phyloP scores from a whole-genome alignment of 192 early-diverging fungal genomes.

The Funneliformis geosporum region DNA sequence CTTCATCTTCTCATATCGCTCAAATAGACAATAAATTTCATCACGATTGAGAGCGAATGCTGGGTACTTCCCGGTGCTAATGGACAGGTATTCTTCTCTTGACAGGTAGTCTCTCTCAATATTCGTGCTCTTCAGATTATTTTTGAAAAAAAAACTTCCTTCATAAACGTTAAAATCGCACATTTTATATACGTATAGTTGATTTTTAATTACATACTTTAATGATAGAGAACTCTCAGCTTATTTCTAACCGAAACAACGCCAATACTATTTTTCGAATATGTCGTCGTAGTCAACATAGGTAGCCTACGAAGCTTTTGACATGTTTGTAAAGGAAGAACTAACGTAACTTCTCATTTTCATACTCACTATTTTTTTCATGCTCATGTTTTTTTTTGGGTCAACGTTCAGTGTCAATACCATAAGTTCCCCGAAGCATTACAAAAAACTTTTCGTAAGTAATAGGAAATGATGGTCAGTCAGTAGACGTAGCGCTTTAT shows the following conservation, averaged over 20 bases:
- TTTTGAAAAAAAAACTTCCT: neutral
- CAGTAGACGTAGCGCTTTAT: neutral
- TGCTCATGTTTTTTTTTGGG: neutral
- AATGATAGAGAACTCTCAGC: conserved; percentile 4
- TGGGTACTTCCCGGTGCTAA: too few relatives aligned
- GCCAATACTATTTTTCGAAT: neutral
- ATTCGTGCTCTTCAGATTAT: neutral
- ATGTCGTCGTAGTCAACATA: neutral
- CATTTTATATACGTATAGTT: neutral
- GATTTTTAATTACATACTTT: neutral
- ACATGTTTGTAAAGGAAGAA: neutral
- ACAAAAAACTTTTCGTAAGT: neutral
- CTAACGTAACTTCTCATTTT: neutral
- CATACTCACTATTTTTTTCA: neutral
- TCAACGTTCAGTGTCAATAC: neutral
- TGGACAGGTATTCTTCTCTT: neutral
- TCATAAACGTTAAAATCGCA: neutral
- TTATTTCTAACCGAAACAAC: neutral
- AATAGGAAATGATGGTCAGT: conserved; percentile 1
- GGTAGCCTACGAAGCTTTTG: neutral
- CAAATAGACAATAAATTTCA: too few relatives aligned
- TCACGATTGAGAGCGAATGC: too few relatives aligned
- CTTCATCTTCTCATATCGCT: conserved; percentile 12
- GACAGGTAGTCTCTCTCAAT: neutral
- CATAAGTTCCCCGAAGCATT: conserved; percentile 23